Conservation (phyloP, 2,329 filamentous ascomycete genomes). For the Xylaria sp. region DNA sequence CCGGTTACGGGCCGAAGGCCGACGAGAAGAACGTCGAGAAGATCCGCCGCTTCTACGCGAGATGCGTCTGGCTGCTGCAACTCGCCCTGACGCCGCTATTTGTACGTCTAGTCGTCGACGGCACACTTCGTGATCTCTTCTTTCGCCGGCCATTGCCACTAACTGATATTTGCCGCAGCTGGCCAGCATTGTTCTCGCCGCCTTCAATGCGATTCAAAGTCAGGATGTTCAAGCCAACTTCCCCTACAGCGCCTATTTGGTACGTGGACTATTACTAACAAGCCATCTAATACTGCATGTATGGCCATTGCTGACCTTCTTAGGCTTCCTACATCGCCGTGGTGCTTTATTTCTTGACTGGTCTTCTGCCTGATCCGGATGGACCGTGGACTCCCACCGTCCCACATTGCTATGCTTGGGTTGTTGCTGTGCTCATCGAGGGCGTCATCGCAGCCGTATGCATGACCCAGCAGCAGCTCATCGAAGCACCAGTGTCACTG, state of each 20-base stretch:
- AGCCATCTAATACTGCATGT: neutral
- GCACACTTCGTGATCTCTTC: no score
- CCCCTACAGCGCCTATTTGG: conserved; percentile 39
- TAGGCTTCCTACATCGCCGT: conserved; percentile 38
- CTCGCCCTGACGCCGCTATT: conserved; percentile 31
- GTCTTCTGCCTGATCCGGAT: conserved; percentile 40
- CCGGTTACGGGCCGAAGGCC: conserved; percentile 23
- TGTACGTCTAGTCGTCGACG: conserved; percentile 10
- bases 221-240: conserved; percentile 31
- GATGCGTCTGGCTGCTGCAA: conserved; percentile 36
- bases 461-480: conserved; percentile 26
- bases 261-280: conserved; percentile 9
- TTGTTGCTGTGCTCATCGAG: conserved; percentile 34
- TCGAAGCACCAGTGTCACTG: conserved; percentile 29
- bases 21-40: conserved; percentile 31
- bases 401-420: conserved; percentile 37
- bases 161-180: conserved; percentile 20
- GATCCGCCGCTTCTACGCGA: conserved; percentile 30
- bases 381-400: conserved; percentile 39
- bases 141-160: neutral
- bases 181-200: conserved; percentile 33
- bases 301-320: conserved; percentile 9
- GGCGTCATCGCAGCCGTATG: conserved; percentile 35
- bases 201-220: conserved; percentile 31
- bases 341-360: conserved; percentile 38